Conservation (phyloP, 352 stramenopile genomes). For the Globisporangium paddicum region DNA sequence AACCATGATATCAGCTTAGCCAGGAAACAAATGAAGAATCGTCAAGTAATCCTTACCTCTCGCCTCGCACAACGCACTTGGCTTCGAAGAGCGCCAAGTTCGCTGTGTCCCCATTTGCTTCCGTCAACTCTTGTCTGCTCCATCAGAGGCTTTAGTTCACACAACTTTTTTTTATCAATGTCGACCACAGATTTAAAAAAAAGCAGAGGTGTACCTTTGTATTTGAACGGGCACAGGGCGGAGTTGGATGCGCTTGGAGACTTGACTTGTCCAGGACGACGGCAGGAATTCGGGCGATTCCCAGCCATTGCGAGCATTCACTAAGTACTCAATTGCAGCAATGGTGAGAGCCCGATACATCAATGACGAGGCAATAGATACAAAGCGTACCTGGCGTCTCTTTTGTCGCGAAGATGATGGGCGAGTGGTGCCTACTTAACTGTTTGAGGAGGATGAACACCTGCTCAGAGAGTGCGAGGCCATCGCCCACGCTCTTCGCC, state of each 20-base stretch:
- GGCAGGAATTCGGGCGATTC: constrained; percentile 53
- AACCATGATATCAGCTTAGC: background rate
- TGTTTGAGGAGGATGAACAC: constrained; percentile 63
- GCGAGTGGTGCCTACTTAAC: constrained; percentile 63
- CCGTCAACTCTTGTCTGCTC: constrained; percentile 1
- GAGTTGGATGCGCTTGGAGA: constrained; percentile 60
- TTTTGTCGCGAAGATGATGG: constrained; percentile 62
- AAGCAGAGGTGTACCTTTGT: background rate
- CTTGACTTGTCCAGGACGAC: constrained; percentile 58
- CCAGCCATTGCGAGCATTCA: constrained; percentile 23
- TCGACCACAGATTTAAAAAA: too few relatives aligned
- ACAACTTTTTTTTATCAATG: background rate
- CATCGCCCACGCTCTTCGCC: constrained; percentile 42
- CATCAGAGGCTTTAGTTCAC: background rate
- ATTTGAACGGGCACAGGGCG: constrained; percentile 2
- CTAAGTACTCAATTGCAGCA: background rate
- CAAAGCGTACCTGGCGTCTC: constrained; percentile 22
- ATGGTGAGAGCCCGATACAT: background rate
- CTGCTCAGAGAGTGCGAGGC: constrained; percentile 53
- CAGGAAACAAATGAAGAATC: background rate
- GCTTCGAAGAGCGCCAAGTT: constrained; percentile 31
- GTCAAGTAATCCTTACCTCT: constrained; percentile 25
- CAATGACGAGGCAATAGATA: background rate
- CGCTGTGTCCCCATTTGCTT: background rate
- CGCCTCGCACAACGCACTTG: constrained; percentile 35